Base-by-base conservation (phyloP, 73 alveolate species). In the Paramecium octaurelia region DNA sequence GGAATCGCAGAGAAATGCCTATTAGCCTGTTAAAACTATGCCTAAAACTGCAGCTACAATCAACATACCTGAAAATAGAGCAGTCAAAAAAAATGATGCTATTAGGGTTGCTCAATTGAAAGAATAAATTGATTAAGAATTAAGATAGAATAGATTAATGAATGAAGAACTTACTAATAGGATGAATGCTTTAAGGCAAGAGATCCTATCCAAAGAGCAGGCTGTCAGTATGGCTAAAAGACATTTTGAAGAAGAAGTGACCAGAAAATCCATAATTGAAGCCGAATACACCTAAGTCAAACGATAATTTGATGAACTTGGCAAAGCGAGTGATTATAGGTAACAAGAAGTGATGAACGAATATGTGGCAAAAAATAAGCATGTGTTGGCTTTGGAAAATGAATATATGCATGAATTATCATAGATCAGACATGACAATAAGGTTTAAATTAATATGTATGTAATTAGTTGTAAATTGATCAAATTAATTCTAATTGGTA, bases 21-120 rank as follows among this genome's bases (percentile, higher is more conserved):
- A 21, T 18, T n/a, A 35, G 8, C 38, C 60, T 5, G 16, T 5
- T 38, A 29, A 42, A 38, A 75, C 88, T 9, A 38, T 75, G 11
- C 64, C 88, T n/a, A 75, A 36, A 36, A 42, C 64, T 9, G 88
- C 88, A 4, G 68, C 88, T 4, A 38, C 27, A 54, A 42, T 31
- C 1, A 21, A 64, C 14, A 27, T 64, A 31, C 84, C 84, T 64
- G 84, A 35, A 1, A 27, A 27, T 29, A 36, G 46, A 73, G 60
- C 91, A 9, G 7, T 8, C 10, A 80, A 80, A 14, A 80, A 80
- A 31, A 80, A 80, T 80, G 91, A 80, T 40, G 46, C 23, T 4
- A 80, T 80, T 11, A 42, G 91, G 46, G 91, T 80, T 31, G 76
- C 91, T 24, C 46, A 80, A 80, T 80, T 80, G 27, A 80, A 80